phyloP scores from a whole-genome alignment of 1,284 basidiomycete species.

The Amylostereum chailletii region DNA sequence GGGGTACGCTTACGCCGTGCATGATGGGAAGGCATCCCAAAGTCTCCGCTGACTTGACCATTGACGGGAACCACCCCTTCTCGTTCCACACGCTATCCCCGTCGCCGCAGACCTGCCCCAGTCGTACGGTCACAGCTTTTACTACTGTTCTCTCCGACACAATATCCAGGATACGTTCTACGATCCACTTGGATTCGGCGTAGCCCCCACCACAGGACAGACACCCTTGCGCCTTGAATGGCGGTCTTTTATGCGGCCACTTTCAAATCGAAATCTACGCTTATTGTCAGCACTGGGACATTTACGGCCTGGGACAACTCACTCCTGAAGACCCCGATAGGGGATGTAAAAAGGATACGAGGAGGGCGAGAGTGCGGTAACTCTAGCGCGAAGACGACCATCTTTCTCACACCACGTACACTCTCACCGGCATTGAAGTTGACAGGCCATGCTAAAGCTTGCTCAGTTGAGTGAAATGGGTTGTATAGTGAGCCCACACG shows the following conservation, averaged over 20 bases:
- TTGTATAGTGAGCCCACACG: not conserved
- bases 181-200: constrained; percentile 30
- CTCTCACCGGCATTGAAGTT: constrained; percentile 23
- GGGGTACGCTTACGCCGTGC: not conserved
- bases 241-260: too few species aligned
- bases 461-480: not conserved
- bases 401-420: constrained; percentile 13
- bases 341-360: constrained; percentile 23
- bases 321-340: constrained; percentile 18
- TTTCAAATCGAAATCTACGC: too few species aligned
- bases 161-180: constrained; percentile 21
- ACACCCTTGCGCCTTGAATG: constrained; percentile 14
- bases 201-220: constrained; percentile 25
- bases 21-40: not conserved
- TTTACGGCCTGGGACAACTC: too few species aligned
- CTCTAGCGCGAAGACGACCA: constrained; percentile 18
- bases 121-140: constrained; percentile 23
- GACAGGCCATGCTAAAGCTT: constrained; percentile 22
- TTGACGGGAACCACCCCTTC: constrained; percentile 34
- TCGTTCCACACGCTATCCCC: constrained; percentile 30
- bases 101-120: constrained; percentile 36
- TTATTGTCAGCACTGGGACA: too few species aligned
- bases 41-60: constrained; percentile 16
- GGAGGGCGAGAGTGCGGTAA: constrained; percentile 18
- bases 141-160: constrained; percentile 15